A percentile compares a stretch with the other conserved stretches of the same genome.
Evolutionary conservation across 345 rosid genomes (phyloP).

Genomic region (Boechera divaricarpa): DNA sequence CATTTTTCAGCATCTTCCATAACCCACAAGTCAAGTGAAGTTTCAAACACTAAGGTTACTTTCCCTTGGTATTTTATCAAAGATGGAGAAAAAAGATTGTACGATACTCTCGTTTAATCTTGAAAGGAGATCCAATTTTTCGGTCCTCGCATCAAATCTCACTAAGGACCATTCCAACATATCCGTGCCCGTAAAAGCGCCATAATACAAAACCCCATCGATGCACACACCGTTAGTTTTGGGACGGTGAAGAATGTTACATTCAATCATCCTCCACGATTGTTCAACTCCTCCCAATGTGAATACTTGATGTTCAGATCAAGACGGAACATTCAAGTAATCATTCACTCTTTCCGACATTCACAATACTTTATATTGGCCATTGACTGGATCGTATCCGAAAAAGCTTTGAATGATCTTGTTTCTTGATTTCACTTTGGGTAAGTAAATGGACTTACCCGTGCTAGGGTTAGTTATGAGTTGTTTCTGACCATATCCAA

Average conservation of each 20-base stretch:
- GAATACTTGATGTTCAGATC: constrained; percentile 6
- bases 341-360: neutral
- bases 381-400: too few relatives aligned
- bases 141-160: too few relatives aligned
- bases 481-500: neutral
- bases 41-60: too few relatives aligned
- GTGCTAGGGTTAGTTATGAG: constrained; percentile 12
- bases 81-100: too few relatives aligned
- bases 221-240: constrained; percentile 9
- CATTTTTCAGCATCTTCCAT: too few relatives aligned
- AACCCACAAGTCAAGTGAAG: too few relatives aligned
- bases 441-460: neutral
- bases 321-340: neutral
- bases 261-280: constrained; percentile 18
- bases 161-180: neutral
- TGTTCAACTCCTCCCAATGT: neutral
- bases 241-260: constrained; percentile 2
- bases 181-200: neutral
- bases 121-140: too few relatives aligned
- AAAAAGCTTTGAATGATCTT: too few relatives aligned
- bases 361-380: constrained; percentile 8
- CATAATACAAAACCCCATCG: constrained; percentile 2
- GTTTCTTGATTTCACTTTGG: neutral
- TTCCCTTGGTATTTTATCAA: too few relatives aligned
- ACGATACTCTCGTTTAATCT: too few relatives aligned